Conservation (phyloP, 1,284 basidiomycete genomes). For the Puccinia horiana region DNA sequence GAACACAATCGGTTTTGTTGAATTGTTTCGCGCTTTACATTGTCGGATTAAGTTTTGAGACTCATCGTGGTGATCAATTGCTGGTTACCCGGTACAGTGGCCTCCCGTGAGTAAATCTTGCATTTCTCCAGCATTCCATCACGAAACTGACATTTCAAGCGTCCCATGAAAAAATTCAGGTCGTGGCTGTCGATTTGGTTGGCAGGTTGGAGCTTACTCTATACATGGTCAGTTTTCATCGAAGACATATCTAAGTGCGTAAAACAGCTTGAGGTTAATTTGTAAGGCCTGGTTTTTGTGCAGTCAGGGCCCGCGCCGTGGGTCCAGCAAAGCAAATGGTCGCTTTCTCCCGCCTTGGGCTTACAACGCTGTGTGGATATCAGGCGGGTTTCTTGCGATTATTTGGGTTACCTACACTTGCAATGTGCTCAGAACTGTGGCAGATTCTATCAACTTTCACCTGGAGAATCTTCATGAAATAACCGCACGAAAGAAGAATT, state of each 20-base stretch:
- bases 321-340: background rate
- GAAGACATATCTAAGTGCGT: background rate
- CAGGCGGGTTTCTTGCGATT: background rate
- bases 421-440: background rate
- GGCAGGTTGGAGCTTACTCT: background rate
- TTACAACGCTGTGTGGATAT: constrained; percentile 3
- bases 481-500: background rate
- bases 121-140: background rate
- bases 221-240: constrained; percentile 7
- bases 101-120: background rate
- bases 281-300: background rate
- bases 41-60: background rate
- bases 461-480: background rate
- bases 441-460: background rate
- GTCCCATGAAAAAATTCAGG: background rate
- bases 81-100: background rate
- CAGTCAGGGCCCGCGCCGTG: background rate
- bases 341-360: constrained; percentile 8
- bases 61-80: background rate
- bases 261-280: background rate
- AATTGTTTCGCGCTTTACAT: background rate
- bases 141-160: background rate
- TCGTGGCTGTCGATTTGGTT: constrained; percentile 7
- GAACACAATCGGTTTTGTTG: background rate
- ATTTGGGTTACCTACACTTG: background rate